Evolutionary conservation across 768 basidiomycete genomes (phyloP).

Genomic region (Serendipita vermifera): DNA sequence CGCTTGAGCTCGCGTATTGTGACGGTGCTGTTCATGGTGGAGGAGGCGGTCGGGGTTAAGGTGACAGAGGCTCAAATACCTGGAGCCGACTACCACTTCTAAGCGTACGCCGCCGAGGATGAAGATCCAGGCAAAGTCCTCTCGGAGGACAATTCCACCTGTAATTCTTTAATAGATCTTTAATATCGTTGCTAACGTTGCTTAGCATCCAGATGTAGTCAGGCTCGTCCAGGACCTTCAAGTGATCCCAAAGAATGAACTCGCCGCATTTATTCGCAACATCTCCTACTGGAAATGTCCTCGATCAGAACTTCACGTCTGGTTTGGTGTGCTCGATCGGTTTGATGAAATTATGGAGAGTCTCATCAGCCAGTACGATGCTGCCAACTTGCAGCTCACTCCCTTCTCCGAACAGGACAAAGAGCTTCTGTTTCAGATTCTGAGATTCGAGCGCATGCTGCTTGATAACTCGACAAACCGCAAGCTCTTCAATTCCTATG

Average conservation of each 20-base stretch:
- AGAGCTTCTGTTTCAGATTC: conserved; percentile 62
- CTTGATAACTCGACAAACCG: conserved; percentile 97
- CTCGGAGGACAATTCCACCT: conserved; percentile 67
- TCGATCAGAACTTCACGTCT: conserved; percentile 89
- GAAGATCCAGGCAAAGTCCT: conserved; percentile 54
- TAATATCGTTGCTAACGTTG: conserved; percentile 6
- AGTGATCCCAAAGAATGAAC: conserved; percentile 54
- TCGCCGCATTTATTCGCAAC: conserved; percentile 49
- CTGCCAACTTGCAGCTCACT: conserved; percentile 72
- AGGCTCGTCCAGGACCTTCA: conserved; percentile 63
- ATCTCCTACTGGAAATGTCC: conserved; percentile 89
- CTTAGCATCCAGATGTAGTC: conserved; percentile 63
- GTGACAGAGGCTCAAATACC: background rate
- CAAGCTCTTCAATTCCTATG: conserved; percentile 92
- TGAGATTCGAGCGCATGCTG: conserved; percentile 77
- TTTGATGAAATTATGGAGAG: conserved; percentile 83
- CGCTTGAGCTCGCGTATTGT: conserved; percentile 74
- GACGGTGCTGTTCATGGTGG: conserved; percentile 27
- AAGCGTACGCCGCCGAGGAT: too few relatives aligned
- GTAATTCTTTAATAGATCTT: conserved; percentile 32
- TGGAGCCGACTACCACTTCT: too few relatives aligned
- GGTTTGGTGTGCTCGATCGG: conserved; percentile 92
- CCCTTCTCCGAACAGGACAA: conserved; percentile 66
- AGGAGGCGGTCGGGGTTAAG: background rate
- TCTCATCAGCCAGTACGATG: conserved; percentile 68